Conservation (phyloP, 192 early-diverging fungal species). For the Coemansia sp. region DNA sequence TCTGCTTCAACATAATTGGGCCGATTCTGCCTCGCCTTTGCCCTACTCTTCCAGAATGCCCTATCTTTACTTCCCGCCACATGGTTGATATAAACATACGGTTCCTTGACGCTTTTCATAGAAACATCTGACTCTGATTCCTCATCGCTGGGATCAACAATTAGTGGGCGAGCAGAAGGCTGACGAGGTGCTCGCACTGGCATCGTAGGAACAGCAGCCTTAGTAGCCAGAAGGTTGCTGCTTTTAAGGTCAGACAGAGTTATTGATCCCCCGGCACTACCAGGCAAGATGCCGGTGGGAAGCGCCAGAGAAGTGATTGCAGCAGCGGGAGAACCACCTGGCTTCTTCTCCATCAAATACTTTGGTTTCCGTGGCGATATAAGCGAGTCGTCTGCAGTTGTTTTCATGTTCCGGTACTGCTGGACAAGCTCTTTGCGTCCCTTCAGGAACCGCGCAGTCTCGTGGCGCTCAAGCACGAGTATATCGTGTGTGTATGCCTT, state of each 20-base stretch:
- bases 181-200: not conserved
- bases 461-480: conserved; percentile 13
- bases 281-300: not conserved
- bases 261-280: not conserved
- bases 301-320: not conserved
- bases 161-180: not conserved
- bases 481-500: conserved; percentile 2
- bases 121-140: not conserved
- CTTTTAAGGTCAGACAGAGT: not conserved
- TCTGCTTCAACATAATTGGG: not conserved
- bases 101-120: not conserved
- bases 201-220: not conserved
- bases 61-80: not conserved
- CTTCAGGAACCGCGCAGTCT: conserved; percentile 5
- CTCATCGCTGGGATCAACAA: not conserved
- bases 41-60: not conserved
- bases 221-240: not conserved
- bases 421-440: conserved; percentile 19
- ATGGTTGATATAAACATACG: conserved; percentile 24
- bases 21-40: not conserved
- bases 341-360: conserved; percentile 15
- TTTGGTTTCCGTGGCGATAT: conserved; percentile 18
- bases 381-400: conserved; percentile 6
- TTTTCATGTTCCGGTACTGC: conserved; percentile 2
- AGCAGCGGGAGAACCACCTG: not conserved